Evolutionary conservation across 139 green algal genomes (phyloP), one percentile per base, ranked within the genome.

Genomic region (Chlamydomonas urium): DNA sequence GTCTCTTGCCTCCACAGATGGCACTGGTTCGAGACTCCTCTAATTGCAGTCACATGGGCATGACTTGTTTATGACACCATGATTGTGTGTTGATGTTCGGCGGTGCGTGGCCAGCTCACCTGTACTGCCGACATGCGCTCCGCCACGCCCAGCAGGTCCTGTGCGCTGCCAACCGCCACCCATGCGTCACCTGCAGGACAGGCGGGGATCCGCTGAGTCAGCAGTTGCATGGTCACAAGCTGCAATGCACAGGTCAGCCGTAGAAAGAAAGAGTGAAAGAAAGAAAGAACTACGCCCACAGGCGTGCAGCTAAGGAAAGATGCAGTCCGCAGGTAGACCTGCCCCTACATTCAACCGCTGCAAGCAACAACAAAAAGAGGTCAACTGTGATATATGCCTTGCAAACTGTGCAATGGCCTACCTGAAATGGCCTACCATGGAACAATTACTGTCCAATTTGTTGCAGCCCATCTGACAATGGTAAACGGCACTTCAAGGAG

Each of bases 81-180:
- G n/a, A n/a, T n/a, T n/a, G n/a, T n/a, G n/a, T n/a, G n/a, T n/a
- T n/a, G n/a, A n/a, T n/a, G n/a, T n/a, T n/a, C n/a, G n/a, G n/a
- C n/a, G n/a, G n/a, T n/a, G n/a, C n/a, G n/a, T n/a, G n/a, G n/a
- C 23, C 28, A 31, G 8, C 66, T 38, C 29, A 75, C 57, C 57
- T 60, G n/a, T 17, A 62, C 62, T 3, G 29, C 31, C n/a, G 35
- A 58, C 26, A 67, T 78, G 2, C 85, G 79, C 47, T 79, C 69
- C 2, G 76, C 73, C 17, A 91, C 42, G 3, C 77, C 82, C 1
- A 87, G 48, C 0, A 91, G 75, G 61, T 89, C 86, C 31, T 80
- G 68, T 0, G 66, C 83, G 35, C 70, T 86, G 29, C 90, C 90
- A 1, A 97, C 89, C 2, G 87, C 78, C 0, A 86, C 91, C 74